These are phyloP conservation scores for Pyrenula aspistea DNA, from an alignment of 495 filamentous ascomycete genomes.

Conservation along the genomic window DNA sequence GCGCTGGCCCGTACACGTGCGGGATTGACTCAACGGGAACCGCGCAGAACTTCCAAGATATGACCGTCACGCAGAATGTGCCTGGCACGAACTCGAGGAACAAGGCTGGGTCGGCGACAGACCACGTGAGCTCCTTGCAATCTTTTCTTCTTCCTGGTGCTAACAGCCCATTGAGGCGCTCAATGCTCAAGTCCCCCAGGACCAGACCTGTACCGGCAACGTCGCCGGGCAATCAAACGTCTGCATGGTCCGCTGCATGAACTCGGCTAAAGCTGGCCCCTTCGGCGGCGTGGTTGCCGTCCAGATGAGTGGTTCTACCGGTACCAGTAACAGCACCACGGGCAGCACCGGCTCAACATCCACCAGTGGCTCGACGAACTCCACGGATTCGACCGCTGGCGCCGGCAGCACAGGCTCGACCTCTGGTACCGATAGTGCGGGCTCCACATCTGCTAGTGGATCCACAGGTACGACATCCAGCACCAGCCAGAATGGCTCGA, in stretches of 20 bases:
- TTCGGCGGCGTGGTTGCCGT: conserved; percentile 26
- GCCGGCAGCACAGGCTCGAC: not conserved
- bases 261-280: conserved; percentile 19
- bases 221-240: conserved; percentile 16
- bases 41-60: conserved; percentile 16
- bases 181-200: conserved; percentile 17
- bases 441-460: not conserved
- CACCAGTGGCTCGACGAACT: not conserved
- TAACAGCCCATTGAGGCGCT: conserved; percentile 10
- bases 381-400: not conserved
- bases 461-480: not conserved
- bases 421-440: not conserved
- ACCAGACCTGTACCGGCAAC: conserved; percentile 20
- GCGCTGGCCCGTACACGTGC: conserved; percentile 24
- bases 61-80: conserved; percentile 16
- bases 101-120: conserved; percentile 1
- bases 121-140: not conserved
- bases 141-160: not conserved
- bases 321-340: not conserved
- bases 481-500: not conserved
- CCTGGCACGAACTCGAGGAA: conserved; percentile 22
- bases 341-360: not conserved
- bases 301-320: conserved; percentile 11
- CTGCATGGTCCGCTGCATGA: conserved; percentile 27
- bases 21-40: conserved; percentile 23